phyloP scores from a whole-genome alignment of 768 basidiomycete genomes.

The Lactarius hengduanensis region DNA sequence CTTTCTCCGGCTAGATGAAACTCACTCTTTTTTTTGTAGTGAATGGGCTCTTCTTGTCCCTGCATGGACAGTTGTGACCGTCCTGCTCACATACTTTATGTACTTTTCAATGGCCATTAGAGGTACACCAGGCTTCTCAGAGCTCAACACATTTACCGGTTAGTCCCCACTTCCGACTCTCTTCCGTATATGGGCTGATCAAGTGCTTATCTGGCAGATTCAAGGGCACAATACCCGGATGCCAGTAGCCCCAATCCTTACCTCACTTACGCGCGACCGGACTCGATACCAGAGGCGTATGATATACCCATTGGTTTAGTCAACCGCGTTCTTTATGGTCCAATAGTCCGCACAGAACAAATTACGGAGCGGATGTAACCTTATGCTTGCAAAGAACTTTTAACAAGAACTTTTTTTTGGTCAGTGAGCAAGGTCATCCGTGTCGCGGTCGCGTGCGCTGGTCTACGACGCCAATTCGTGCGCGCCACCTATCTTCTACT shows the following conservation, averaged over 20 bases:
- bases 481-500: neutral
- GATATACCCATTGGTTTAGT: slow-evolving; percentile 83
- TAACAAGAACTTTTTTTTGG: neutral
- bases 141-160: slow-evolving; percentile 71
- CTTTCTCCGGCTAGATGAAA: neutral
- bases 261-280: slow-evolving; percentile 44
- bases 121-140: slow-evolving; percentile 66
- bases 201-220: slow-evolving; percentile 44
- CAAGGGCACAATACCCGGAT: slow-evolving; percentile 52
- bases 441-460: neutral
- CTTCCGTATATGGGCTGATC: slow-evolving; percentile 8
- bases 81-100: slow-evolving; percentile 71
- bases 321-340: slow-evolving; percentile 64
- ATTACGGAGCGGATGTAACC: neutral
- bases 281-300: slow-evolving; percentile 63
- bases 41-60: slow-evolving; percentile 87
- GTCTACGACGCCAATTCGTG: neutral
- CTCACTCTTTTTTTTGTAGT: slow-evolving; percentile 40
- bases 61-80: slow-evolving; percentile 67
- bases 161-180: slow-evolving; percentile 26
- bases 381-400: neutral
- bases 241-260: slow-evolving; percentile 44
- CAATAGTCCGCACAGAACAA: neutral
- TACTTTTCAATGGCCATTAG: slow-evolving; percentile 76
- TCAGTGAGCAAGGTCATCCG: neutral